These are phyloP conservation scores for Elsinoe arachidis DNA, from an alignment of 2,329 filamentous ascomycete species.

Conservation along the genomic window DNA sequence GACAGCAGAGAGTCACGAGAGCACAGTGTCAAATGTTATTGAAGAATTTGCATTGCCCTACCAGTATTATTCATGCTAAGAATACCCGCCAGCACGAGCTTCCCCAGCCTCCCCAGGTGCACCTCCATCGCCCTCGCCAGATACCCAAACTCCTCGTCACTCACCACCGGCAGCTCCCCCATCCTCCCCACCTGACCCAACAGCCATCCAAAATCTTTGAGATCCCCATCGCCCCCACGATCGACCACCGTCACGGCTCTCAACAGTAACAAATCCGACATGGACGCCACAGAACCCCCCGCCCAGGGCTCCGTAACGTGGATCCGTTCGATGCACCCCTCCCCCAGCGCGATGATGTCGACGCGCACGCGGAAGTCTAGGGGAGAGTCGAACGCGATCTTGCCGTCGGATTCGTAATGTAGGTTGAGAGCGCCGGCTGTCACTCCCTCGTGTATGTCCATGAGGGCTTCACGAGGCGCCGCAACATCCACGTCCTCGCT, in stretches of 20 bases:
- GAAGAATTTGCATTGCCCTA: neutral
- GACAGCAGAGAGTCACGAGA: conserved; percentile 18
- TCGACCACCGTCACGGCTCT: conserved; percentile 20
- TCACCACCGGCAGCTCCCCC: conserved; percentile 6
- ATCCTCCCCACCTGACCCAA: conserved; percentile 8
- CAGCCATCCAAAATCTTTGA: conserved; percentile 17
- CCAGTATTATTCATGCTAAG: conserved; percentile 9
- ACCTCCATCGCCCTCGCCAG: conserved; percentile 32
- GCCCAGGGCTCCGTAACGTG: conserved; percentile 15
- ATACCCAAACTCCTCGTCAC: conserved; percentile 10
- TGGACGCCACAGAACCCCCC: conserved; percentile 19
- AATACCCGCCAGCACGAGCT: conserved; percentile 12
- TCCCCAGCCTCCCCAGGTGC: conserved; percentile 3
- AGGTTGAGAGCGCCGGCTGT: conserved; percentile 13
- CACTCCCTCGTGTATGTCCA: conserved; percentile 8
- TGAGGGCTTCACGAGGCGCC: conserved; percentile 4
- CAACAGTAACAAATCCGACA: neutral
- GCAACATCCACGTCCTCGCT: conserved; percentile 17
- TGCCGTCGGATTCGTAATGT: conserved; percentile 16
- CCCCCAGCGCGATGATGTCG: conserved; percentile 18
- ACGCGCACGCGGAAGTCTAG: conserved; percentile 18
- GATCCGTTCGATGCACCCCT: conserved; percentile 17
- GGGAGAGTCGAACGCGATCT: conserved; percentile 18
- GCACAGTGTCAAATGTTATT: conserved; percentile 18
- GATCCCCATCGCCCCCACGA: conserved; percentile 16